Evolutionary conservation across 139 green algal genomes (phyloP).

Genomic region (Coccomyxa sp.): DNA sequence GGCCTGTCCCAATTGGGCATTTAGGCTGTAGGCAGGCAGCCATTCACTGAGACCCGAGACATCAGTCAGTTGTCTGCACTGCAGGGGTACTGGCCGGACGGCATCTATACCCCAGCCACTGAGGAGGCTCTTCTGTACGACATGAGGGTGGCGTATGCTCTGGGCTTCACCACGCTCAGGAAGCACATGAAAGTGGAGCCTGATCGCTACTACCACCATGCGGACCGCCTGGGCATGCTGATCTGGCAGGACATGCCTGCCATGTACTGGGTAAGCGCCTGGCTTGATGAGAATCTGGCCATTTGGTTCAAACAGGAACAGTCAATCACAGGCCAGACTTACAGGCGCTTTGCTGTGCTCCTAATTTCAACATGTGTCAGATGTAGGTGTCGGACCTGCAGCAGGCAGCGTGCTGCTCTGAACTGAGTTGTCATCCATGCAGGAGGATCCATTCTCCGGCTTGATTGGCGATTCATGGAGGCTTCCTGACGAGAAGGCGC

Average conservation of each 20-base stretch:
- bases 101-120: constrained; percentile 12
- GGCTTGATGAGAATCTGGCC: no score
- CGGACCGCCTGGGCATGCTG: constrained; percentile 11
- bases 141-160: constrained; percentile 3
- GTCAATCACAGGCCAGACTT: no score
- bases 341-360: no score
- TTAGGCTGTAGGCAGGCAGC: no score
- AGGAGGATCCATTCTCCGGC: neutral
- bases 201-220: constrained; percentile 6
- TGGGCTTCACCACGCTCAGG: constrained; percentile 24
- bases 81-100: constrained; percentile 23
- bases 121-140: constrained; percentile 17
- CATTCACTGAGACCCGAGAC: no score
- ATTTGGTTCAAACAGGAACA: no score
- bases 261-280: constrained; percentile 12
- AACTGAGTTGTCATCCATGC: neutral
- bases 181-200: constrained; percentile 30
- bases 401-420: no score
- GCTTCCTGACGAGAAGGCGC: neutral
- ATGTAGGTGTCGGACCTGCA: no score
- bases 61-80: neutral
- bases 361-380: no score
- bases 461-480: no score
- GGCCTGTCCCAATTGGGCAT: no score
- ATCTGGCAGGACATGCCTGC: constrained; percentile 26